Base-by-base conservation (phyloP, 208 protist genomes). In the Trypanosoma platydactyli region DNA sequence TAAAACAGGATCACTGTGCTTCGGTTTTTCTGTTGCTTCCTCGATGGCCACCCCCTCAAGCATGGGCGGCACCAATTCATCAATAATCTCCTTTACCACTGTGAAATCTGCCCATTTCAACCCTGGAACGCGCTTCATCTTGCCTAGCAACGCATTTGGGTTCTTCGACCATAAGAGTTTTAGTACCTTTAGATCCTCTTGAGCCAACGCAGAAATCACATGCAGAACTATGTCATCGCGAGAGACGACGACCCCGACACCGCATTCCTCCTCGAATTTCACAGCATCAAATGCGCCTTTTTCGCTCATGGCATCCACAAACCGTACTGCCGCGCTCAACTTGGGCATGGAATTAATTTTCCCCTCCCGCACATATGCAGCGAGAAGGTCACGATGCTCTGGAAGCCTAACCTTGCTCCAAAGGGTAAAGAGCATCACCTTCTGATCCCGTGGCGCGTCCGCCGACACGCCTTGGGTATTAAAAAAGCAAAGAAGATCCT, bases 381-480 rank as follows among this genome's bases (percentile, higher is more conserved):
- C 87, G 27, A 95, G 52, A 66, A 83, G 45, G 50, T 89, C 87
- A 66, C 90, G 87, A 64, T 91, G 81, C 53, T 63, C 71, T 22
- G 64, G n/a, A 30, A 77, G 55, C 79, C 92, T 92, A n/a, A 91
- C 84, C 67, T 91, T 93, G 41, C 87, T 83, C 88, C 90, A 95
- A 24, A 91, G 68, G 65, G 54, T 89, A 73, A 84, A 95, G 12
- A 95, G 77, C 87, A 92, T 92, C 40, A 95, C 86, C 71, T 95
- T 95, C 45, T 82, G 64, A 48, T 94, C 85, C 33, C 87, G 90
- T 13, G 82, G 73, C n/a, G 83, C 76, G 18, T 58, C 61, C 13
- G 72, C 67, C 25, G 42, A 73, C 12, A 94, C 71, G 30, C 71
- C 45, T 65, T 92, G 71, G 44, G 48, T 62, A 20, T 65, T 73